A percentile compares a stretch with the other conserved stretches of the same genome.
Conservation (phyloP, 306 rosid species). For the Ormosia emarginata region DNA sequence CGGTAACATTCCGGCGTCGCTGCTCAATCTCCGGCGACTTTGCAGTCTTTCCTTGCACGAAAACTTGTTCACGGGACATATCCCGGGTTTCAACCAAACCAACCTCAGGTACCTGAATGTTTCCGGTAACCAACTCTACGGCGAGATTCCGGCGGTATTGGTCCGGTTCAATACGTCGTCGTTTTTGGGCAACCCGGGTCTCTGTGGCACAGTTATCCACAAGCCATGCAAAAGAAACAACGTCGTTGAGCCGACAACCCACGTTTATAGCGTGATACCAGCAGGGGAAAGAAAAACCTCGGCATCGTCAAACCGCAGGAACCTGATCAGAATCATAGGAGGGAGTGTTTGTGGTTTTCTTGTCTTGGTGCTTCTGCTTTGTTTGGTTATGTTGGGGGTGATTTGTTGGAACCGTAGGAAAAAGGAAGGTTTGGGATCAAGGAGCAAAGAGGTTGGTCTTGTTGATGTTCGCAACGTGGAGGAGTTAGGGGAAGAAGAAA, state of each 20-base stretch:
- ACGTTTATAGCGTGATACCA: constrained; percentile 10
- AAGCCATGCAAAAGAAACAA: constrained; percentile 22
- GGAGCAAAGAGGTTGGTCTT: constrained; percentile 20
- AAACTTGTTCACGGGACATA: constrained; percentile 50
- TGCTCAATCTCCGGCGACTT: constrained; percentile 61
- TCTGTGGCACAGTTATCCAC: constrained; percentile 64
- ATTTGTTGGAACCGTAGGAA: constrained; percentile 33
- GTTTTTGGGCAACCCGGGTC: constrained; percentile 44
- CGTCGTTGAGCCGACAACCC: constrained; percentile 36
- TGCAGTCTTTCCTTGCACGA: constrained; percentile 59
- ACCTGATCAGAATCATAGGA: constrained; percentile 51
- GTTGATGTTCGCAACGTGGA: too few relatives aligned
- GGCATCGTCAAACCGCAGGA: constrained; percentile 29
- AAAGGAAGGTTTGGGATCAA: constrained; percentile 17
- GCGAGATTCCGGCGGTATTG: constrained; percentile 63
- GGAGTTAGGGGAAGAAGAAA: too few relatives aligned
- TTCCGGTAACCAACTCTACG: constrained; percentile 74
- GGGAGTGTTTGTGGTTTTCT: constrained; percentile 56
- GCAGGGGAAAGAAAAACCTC: background rate
- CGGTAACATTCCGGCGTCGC: constrained; percentile 56
- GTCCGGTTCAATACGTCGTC: constrained; percentile 69
- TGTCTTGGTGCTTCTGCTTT: constrained; percentile 17
- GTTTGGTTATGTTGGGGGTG: constrained; percentile 26
- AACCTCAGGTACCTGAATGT: constrained; percentile 73
- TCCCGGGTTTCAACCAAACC: constrained; percentile 76